Evolutionary conservation across 2,329 filamentous ascomycete species (phyloP), one percentile per base, ranked within the genome.

Genomic region (Pseudogymnoascus sp.): DNA sequence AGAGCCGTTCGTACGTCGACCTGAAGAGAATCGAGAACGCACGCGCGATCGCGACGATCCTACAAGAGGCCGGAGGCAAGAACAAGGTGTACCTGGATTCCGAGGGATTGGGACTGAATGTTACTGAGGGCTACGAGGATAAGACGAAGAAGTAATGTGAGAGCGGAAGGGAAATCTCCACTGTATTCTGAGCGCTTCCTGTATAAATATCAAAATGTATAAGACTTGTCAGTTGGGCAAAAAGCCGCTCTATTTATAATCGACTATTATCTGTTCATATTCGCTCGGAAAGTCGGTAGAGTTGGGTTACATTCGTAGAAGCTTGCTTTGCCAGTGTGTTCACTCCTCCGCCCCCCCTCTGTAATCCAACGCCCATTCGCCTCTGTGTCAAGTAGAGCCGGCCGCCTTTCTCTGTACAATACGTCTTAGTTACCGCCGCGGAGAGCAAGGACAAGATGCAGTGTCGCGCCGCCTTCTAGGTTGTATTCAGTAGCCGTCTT

Each of bases 1-100:
- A 97, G 88, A 95, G 84, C 80, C 89, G 92, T 78, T 89, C 91
- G 66, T 99, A 99, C 75, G 85, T 99, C 65, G 94, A 97, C 77
- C 84, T 99, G 73, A 90, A 95, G 78, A 94, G 96, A 82, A 96
- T 99, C 70, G 94, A 99, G 80, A 99, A 97, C 71, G 94, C 94
- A 6, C 84, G 90, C 67, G 82, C 85, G 62, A 96, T 99, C 75
- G 94, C 94, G n/a, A 76, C 81, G 68, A 87, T 96, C 68, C 75
- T 99, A 70, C 90, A 97, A 76, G 91, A 95, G 75, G 82, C 82
- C 62, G 89, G 90, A 63, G 87, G 90, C 74, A 87, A 86, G 79
- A 99, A 99, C 81, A 94, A 94, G 78, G 80, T 99, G 69, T 91
- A 97, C 76, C 82, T 99, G 65, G 94, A 99, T 72, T 84, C 90